Evolutionary conservation across 768 basidiomycete species (phyloP), one percentile per base, ranked within the genome.

Genomic region (Russula vinacea): DNA sequence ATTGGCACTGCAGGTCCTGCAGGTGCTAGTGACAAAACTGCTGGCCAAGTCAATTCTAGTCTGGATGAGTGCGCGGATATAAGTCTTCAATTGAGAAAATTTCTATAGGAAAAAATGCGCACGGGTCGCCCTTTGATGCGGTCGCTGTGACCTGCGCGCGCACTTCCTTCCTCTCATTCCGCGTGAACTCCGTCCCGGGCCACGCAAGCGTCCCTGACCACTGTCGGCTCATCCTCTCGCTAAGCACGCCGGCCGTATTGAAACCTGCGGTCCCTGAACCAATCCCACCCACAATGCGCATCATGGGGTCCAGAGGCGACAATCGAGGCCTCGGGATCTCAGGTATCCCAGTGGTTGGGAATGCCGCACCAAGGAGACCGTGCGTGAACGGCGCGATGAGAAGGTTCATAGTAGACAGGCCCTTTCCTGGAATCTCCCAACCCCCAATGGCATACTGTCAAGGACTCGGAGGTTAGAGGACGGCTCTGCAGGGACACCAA

Each of bases 401-500:
- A 26, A 69, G 47, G 49, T 63, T 69, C 49, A 19, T 58, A 16
- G 52, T 51, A 22, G 42, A 8, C 29, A 49, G 56, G 16, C 50
- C 55, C 16, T 9, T 40, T 8, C 68, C 68, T n/a, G 55, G 66
- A 7, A 69, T 64, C 9, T 67, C 62, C 68, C 68, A 69, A 5
- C 56, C 53, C 51, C 62, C 60, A 33, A 62, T 14, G 14, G 68
- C 68, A 24, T 69, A 69, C 68, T 67, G 42, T 61, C 44, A 16
- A 56, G 16, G 40, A n/a, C n/a, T n/a, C n/a, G n/a, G n/a, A 8
- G 3, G n/a, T 64, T 13, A 60, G 52, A 49, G 45, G 32, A n/a
- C 2, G 39, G 2, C 29, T 53, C 33, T 5, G 7, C 2, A n/a
- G 32, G 2, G 44, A 37, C 13, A 10, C 5, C 24, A 10, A n/a